phyloP scores from a whole-genome alignment of 176 grass and related monocot genomes.

The Thalia dealbata region DNA sequence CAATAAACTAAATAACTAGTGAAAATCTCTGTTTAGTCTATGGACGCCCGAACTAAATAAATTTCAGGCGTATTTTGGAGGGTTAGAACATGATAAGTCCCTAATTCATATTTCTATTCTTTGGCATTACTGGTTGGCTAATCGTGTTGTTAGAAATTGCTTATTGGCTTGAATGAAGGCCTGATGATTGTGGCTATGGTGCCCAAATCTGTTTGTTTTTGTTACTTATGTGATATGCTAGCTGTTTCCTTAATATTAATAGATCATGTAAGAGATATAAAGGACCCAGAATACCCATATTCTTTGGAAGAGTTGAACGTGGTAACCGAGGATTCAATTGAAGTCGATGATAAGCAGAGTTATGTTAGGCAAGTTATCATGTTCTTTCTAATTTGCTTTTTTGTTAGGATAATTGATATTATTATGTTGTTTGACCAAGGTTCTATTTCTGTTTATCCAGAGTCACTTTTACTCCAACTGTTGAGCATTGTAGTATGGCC shows the following conservation, averaged over 20 bases:
- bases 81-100: neutral
- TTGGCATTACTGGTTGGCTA: neutral
- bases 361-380: constrained; percentile 51
- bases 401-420: neutral
- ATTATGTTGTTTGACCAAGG: constrained; percentile 7
- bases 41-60: neutral
- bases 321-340: constrained; percentile 63
- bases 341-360: constrained; percentile 56
- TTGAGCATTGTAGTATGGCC: constrained; percentile 99
- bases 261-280: constrained; percentile 99
- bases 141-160: neutral
- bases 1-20: neutral
- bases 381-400: constrained; percentile 1
- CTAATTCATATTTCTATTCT: neutral
- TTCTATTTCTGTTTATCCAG: constrained; percentile 23
- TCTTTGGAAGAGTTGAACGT: constrained; percentile 96
- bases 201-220: neutral
- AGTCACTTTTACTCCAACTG: constrained; percentile 88
- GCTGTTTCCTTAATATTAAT: constrained; percentile 36
- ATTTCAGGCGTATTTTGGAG: neutral
- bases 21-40: neutral
- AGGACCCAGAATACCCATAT: constrained; percentile 93
- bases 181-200: neutral
- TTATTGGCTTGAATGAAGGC: neutral
- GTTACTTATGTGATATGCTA: neutral